Base-by-base conservation (phyloP, 1,284 basidiomycete species). In the Anthracocystis panici-leucophaei region DNA sequence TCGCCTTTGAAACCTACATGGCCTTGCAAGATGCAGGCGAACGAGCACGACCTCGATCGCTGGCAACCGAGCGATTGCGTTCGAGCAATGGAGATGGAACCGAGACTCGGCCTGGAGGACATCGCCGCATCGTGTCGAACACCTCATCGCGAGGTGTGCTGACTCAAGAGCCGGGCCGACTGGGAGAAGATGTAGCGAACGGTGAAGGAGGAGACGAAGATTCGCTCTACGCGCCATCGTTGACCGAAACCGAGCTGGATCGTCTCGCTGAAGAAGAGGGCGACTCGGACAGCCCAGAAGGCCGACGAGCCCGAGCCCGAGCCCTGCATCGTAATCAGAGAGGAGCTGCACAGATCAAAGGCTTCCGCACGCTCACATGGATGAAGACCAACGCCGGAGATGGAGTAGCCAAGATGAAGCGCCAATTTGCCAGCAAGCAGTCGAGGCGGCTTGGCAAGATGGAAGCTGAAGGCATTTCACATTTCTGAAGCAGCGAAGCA, bases 401-500 rank as follows among this genome's bases (percentile, higher is more conserved):
- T 52, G 49, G 66, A 12, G 33, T 75, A 38, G 75, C 61, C 8
- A 64, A 59, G 41, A 53, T 71, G 48, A 74, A 75, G 57, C 53
- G 68, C 2, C 75, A 77, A 27, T 77, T 77, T 53, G 67, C 63
- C 25, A 57, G n/a, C 33, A 70, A 74, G 56, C 63, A 77, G 50
- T 50, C 53, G 18, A 81, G 78, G 62, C 48, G 65, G 38, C 62
- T 77, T 20, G 74, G 69, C 46, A 80, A 81, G 78, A 80, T 82
- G 78, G 81, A 82, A 46, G 64, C 76, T 0, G 81, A 82, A 52
- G 78, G 80, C 16, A 81, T 82, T 29, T 79, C 76, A 49, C 79
- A 78, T 53, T 79, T 82, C 33, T 82, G 54, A 71, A 5, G 21
- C 4, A 27, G 25, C 7, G 27, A 27, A 27, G 27, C 27, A 27